Evolutionary conservation across 352 stramenopile genomes (phyloP), one percentile per base, ranked within the genome.

Genomic region (Plasmopara muralis): DNA sequence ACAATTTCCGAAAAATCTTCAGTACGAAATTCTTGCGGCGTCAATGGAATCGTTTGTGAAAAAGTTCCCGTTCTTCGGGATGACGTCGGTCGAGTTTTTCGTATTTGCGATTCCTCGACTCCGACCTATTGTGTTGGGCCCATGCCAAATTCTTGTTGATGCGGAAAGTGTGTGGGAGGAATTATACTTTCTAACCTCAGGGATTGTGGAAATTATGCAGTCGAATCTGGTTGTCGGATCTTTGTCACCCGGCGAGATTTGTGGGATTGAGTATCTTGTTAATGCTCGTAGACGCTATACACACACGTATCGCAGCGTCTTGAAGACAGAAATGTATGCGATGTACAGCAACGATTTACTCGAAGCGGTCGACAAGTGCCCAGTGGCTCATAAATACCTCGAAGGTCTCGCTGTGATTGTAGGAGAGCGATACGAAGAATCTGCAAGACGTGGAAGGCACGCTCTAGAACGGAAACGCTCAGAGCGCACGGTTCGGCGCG

Each of bases 121-220:
- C 2, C 61, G 78, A 9, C 80, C 80, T 1, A 81, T 88, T 42
- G 70, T 89, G 8, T 50, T 89, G 9, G 73, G 72, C 0, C 62
- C 74, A 2, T 67, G 74, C 0, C 77, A 89, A 57, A 60, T 72
- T 0, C 66, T 91, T 25, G 76, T 91, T 0, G 80, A 91, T 43
- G 75, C 70, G 0, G 80, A 89, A 57, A 88, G 80, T 45, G 77
- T 91, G 1, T 89, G 80, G 80, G 80, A 89, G 55, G 77, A 89
- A 53, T 55, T 91, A 3, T 89, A 91, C 35, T 91, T 91, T 31
- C 62, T 91, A 15, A 72, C 76, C 0, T 64, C 30, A 9, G 80
- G 77, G 3, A 73, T 69, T 0, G 57, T 91, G 35, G 76, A 91
- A 31, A 75, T 66, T 0, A 62, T 89, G 16, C 74, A 68, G 6